Evolutionary conservation across 805 yeast species (phyloP), one percentile per base, ranked within the genome.

Genomic region (Suhomyces tanzawaensis): DNA sequence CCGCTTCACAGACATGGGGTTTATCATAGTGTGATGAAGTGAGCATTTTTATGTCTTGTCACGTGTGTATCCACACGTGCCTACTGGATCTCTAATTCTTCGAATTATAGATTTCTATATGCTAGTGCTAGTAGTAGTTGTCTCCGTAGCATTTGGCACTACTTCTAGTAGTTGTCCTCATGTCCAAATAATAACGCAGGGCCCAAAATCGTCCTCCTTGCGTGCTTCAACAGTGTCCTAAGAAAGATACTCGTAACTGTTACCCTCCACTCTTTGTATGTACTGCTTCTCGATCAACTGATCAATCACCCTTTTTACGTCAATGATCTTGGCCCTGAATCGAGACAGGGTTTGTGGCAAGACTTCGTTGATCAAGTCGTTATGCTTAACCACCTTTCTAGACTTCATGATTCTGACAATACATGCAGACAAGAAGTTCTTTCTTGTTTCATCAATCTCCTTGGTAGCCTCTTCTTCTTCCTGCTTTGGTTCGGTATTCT

Each of bases 331-430:
- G 4, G 98, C 96, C 50, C 76, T 79, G 71, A 93, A 91, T 50
- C 98, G 74, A 34, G 78, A 70, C 47, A 81, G 81, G 3, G 95
- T 79, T 57, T 88, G 95, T 43, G 86, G 84, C 51, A 87, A 81
- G 29, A 90, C 91, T 60, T 91, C 98, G 51, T 84, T 86, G 29
- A 89, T 81, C 52, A 91, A 73, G 39, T 81, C 82, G 34, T 82
- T 84, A 57, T 90, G 97, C 47, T 79, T 78, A 51, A 87, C 69
- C 30, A 72, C 73, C 60, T 89, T 85, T 55, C 96, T 76, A 1
- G 96, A 90, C 68, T 91, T 91, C 98, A 91, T 93, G 55, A 91
- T 86, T 53, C 99, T 77, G 27, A 91, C 98, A 63, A 93, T 88
- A 54, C 95, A 86, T 2, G 98, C 96, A 55, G 88, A 86, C 51